Conservation (phyloP, 345 rosid genomes). For the Cardamine chenopodiifolia region DNA sequence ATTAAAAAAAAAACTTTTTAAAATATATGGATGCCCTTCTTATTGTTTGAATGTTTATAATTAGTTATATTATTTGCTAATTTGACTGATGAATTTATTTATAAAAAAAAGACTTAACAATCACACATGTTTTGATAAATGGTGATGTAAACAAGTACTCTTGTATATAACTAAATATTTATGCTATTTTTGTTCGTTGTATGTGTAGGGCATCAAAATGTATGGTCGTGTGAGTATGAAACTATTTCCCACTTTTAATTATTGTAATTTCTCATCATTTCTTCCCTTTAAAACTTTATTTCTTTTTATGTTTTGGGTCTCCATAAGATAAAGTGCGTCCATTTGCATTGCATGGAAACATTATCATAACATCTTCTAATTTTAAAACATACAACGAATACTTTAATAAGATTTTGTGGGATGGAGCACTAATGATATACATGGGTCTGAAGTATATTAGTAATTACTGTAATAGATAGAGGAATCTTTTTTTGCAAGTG, state of each 20-base stretch:
- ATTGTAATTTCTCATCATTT: conserved; percentile 45
- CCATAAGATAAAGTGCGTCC: conserved; percentile 50
- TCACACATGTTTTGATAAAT: not conserved
- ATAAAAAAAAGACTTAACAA: not conserved
- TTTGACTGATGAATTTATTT: not conserved
- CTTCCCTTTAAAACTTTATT: conserved; percentile 41
- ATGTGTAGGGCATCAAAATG: conserved; percentile 19
- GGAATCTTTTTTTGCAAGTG: conserved; percentile 8
- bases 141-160: not conserved
- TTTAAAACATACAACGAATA: conserved; percentile 21
- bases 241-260: conserved; percentile 36
- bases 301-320: conserved; percentile 45
- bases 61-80: not conserved
- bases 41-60: not conserved
- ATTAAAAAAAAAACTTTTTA: no score
- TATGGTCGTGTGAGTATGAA: conserved; percentile 30
- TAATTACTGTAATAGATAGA: conserved; percentile 29
- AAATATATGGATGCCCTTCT: not conserved
- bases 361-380: conserved; percentile 37
- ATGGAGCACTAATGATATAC: conserved; percentile 41
- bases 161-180: not conserved
- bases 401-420: conserved; percentile 44
- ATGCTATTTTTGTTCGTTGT: conserved; percentile 11
- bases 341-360: conserved; percentile 49
- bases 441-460: conserved; percentile 16